A percentile compares a stretch with the other conserved stretches of the same genome.
These are phyloP conservation scores for Choiromyces venosus DNA, from an alignment of 495 filamentous ascomycete genomes.

Conservation along the genomic window DNA sequence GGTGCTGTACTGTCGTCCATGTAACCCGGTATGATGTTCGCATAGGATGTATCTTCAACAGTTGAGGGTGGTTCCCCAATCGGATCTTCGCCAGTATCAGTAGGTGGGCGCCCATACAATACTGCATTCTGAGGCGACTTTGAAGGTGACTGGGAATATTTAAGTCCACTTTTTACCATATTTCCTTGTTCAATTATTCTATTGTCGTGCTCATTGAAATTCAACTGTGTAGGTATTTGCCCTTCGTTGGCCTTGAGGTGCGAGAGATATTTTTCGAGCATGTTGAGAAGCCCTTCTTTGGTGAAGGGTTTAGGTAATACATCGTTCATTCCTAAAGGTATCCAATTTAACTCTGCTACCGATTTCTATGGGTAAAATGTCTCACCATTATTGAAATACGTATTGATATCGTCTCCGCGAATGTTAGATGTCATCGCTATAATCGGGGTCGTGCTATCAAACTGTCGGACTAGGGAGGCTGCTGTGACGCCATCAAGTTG, in stretches of 20 bases:
- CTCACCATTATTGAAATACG: slow-evolving; percentile 95
- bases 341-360: not conserved
- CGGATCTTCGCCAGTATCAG: slow-evolving; percentile 27
- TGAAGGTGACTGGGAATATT: slow-evolving; percentile 33
- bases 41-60: slow-evolving; percentile 25
- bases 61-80: slow-evolving; percentile 17
- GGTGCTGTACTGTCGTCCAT: slow-evolving; percentile 21
- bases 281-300: slow-evolving; percentile 83
- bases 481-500: slow-evolving; percentile 92
- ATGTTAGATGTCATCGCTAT: slow-evolving; percentile 99
- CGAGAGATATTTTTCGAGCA: slow-evolving; percentile 81
- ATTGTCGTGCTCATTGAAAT: slow-evolving; percentile 31
- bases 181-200: slow-evolving; percentile 25
- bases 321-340: slow-evolving; percentile 84
- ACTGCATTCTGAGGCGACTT: slow-evolving; percentile 29
- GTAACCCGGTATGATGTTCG: slow-evolving; percentile 32
- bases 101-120: slow-evolving; percentile 27
- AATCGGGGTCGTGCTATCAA: slow-evolving; percentile 75
- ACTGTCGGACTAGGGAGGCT: slow-evolving; percentile 86
- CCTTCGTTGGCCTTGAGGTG: slow-evolving; percentile 51
- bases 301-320: slow-evolving; percentile 97
- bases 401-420: slow-evolving; percentile 89
- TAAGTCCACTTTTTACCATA: slow-evolving; percentile 18
- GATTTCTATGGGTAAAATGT: not conserved
- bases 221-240: slow-evolving; percentile 32